Evolutionary conservation across 176 grass and related monocot species (phyloP), one percentile per base, ranked within the genome.

Genomic region (Oryza officinalis): DNA sequence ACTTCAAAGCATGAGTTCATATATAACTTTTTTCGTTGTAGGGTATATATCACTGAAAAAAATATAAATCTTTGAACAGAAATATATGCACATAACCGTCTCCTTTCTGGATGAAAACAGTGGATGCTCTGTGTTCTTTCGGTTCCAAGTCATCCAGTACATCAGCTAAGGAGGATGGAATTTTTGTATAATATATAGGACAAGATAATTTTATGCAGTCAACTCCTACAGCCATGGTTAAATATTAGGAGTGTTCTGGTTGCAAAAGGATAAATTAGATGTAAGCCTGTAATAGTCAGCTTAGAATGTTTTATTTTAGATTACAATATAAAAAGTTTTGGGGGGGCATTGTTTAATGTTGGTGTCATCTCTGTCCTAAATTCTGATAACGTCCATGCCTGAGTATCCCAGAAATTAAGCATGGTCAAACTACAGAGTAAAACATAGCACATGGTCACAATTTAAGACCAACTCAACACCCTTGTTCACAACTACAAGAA

Each of bases 161-260:
- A 38, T 70, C 13, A 38, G 65, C 44, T 80, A 68, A 3, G 64
- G 68, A 47, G 4, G 38, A 46, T 30, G 15, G 2, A 12, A 4
- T 67, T 15, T 13, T 78, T 79, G 26, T 67, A 3, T 46, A 57
- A 20, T 57, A 57, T 41, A 11, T 41, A 67, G 6, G 22, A 80
- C 69, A 70, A 70, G 45, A 57, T 61, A 61, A 61, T 69, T 38
- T 63, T 22, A n/a, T 79, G 15, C 3, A 35, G 45, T 81, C 66
- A 59, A 70, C 14, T 40, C 22, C 31, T 37, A 71, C 23, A 40
- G 8, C 27, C 67, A 71, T 81, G 78, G 28, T 69, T 54, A 80
- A 52, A 69, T 61, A 77, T 54, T 10, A 6, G 17, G 22, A 50
- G 23, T 47, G 40, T 46, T 65, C 18, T 64, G 35, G 59, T 18